Evolutionary conservation across 805 yeast species (phyloP), one percentile per base, ranked within the genome.

Genomic region (Zygosaccharomyces bisporus): DNA sequence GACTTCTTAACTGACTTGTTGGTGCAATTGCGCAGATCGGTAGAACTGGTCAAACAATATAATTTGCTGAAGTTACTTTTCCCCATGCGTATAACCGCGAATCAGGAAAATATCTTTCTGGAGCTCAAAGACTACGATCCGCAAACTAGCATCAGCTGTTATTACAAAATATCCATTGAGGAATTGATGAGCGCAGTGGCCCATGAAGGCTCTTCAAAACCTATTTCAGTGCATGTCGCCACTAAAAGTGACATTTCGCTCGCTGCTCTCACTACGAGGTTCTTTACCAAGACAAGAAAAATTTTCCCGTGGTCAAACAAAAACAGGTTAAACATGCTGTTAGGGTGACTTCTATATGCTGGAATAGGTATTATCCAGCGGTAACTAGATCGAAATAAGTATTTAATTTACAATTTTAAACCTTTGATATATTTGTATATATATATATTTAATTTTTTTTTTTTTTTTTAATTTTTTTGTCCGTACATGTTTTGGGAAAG

Each of bases 251-350:
- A 39, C 2, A 24, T 23, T 7, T 33, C 50, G 13, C 41, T 37
- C 10, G 34, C 39, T n/a, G 38, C 42, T 6, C 31, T 50, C 10
- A 21, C 49, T 4, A 14, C 43, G 1, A 43, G 45, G 13, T 34
- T 58, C 9, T 19, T 45, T 2, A 43, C 35, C 6, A 56, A 50
- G 14, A 34, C 50, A 2, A 37, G 40, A 6, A 54, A 45, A 16
- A 27, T 50, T 10, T 31, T 58, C 3, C 54, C 58, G 3, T 58
- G 60, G 60, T 38, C 57, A 1, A 42, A 32, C 19, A 47, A 41
- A 10, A 33, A 43, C 5, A 46, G 49, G 34, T 45, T 53, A 2
- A 34, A 43, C 10, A 34, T 53, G 32, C 4, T 27, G 16, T n/a
- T 27, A n/a, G 16, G 4, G 6, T n/a, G 31, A 27, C 6, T 10